Base-by-base conservation (phyloP, 371 early-diverging fungal genomes). In the Synchytrium microbalum region DNA sequence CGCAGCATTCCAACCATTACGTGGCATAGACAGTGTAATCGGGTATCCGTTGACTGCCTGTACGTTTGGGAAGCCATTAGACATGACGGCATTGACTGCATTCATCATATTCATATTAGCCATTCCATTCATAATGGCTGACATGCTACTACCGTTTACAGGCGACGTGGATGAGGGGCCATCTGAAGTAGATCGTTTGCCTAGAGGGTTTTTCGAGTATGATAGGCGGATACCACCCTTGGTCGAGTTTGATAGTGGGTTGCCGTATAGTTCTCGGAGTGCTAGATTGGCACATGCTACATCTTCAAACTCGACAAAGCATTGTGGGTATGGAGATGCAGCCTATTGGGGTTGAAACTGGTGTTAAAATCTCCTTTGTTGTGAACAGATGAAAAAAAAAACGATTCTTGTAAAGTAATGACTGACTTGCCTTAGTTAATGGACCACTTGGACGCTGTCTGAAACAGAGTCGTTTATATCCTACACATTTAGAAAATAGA, bases 121-220 rank as follows among this genome's bases (percentile, higher is more conserved):
- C 10, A 5, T 38, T 5, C n/a, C n/a, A n/a, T n/a, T n/a, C n/a
- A n/a, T n/a, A n/a, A n/a, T n/a, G n/a, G n/a, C n/a, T n/a, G n/a
- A n/a, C n/a, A n/a, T n/a, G n/a, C n/a, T n/a, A n/a, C n/a, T n/a
- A n/a, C n/a, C n/a, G n/a, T n/a, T n/a, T n/a, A n/a, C n/a, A n/a
- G n/a, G n/a, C n/a, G n/a, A n/a, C n/a, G n/a, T n/a, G n/a, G n/a
- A n/a, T 56, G 57, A 56, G 10, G 5, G 32, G 27, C 10, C 19
- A 56, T 28, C 32, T 84, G 72, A 30, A 85, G 82, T n/a, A 38
- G 46, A 38, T 38, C 46, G 46, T 38, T 38, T 38, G 58, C 92
- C 95, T 13, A 96, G 79, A 24, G 96, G 95, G 72, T 96, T 96
- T 81, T 96, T 96, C 66, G 92, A 92, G 73, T 85, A 94, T 59